phyloP scores from a whole-genome alignment of 805 yeast genomes.

The Priceomyces haplophilus region DNA sequence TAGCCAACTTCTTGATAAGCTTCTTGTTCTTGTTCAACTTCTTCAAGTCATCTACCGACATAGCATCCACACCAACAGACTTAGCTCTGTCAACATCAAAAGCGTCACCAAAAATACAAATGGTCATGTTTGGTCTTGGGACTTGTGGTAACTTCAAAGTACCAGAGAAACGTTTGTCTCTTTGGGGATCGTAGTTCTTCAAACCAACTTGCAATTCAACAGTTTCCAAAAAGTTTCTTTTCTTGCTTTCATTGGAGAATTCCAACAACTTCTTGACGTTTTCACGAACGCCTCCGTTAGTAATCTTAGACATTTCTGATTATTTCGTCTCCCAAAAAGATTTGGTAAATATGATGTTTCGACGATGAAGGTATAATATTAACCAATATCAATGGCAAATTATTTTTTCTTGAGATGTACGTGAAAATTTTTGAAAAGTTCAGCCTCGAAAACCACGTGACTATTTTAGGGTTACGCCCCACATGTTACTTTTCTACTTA shows the following conservation, averaged over 20 bases:
- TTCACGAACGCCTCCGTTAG: slow-evolving; percentile 92
- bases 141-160: slow-evolving; percentile 96
- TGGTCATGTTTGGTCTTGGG: slow-evolving; percentile 99
- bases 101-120: slow-evolving; percentile 99
- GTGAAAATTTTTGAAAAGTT: slow-evolving; percentile 3
- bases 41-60: slow-evolving; percentile 99
- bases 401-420: neutral
- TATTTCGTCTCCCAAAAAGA: slow-evolving; percentile 72
- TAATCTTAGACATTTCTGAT: slow-evolving; percentile 76
- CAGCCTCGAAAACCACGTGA: slow-evolving; percentile 2
- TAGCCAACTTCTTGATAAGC: slow-evolving; percentile 98
- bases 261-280: slow-evolving; percentile 89
- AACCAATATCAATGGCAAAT: slow-evolving; percentile 2
- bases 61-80: slow-evolving; percentile 98
- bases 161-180: slow-evolving; percentile 99
- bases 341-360: slow-evolving; percentile 49
- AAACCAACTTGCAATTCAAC: slow-evolving; percentile 99
- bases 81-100: slow-evolving; percentile 99
- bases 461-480: too few relatives aligned
- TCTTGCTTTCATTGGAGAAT: slow-evolving; percentile 91
- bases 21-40: slow-evolving; percentile 99
- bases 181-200: slow-evolving; percentile 99
- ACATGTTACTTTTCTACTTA: too few relatives aligned
- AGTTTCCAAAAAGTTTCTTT: slow-evolving; percentile 99
- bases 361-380: slow-evolving; percentile 46